Conservation (phyloP, 1,139 yeast species). For the Hansenula sp. region DNA sequence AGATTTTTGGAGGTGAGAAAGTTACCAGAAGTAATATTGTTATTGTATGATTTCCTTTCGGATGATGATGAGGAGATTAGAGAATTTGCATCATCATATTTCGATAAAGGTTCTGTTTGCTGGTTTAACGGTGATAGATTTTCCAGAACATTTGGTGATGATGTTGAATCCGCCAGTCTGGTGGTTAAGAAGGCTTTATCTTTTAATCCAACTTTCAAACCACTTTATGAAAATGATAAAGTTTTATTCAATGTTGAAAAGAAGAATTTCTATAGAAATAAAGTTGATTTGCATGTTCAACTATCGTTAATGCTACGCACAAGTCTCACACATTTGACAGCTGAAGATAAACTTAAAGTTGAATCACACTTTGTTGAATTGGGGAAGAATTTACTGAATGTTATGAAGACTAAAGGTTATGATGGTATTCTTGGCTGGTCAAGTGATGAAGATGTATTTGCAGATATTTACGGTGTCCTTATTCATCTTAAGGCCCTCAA, state of each 20-base stretch:
- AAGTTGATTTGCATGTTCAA: constrained; percentile 25
- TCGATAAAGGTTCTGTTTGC: constrained; percentile 28
- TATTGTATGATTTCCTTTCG: constrained; percentile 37
- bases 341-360: constrained; percentile 9
- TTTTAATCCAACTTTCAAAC: constrained; percentile 13
- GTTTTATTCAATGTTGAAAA: constrained; percentile 47
- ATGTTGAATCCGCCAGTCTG: constrained; percentile 6
- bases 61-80: constrained; percentile 62
- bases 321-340: constrained; percentile 2
- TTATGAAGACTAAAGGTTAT: constrained; percentile 9
- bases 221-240: constrained; percentile 18
- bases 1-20: constrained; percentile 19
- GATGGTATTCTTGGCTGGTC: constrained; percentile 38
- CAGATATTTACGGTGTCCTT: constrained; percentile 8
- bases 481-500: constrained; percentile 4
- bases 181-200: constrained; percentile 11
- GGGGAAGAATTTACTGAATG: constrained; percentile 5
- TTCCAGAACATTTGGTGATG: constrained; percentile 6
- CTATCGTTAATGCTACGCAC: constrained; percentile 14
- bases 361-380: constrained; percentile 10
- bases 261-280: constrained; percentile 45
- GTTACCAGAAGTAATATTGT: constrained; percentile 9
- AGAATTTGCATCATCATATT: constrained; percentile 30
- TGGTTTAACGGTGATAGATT: constrained; percentile 21
- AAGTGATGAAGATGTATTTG: constrained; percentile 18